Conservation (phyloP, 2,329 filamentous ascomycete genomes). For the Aspergillus eucalypticola region DNA sequence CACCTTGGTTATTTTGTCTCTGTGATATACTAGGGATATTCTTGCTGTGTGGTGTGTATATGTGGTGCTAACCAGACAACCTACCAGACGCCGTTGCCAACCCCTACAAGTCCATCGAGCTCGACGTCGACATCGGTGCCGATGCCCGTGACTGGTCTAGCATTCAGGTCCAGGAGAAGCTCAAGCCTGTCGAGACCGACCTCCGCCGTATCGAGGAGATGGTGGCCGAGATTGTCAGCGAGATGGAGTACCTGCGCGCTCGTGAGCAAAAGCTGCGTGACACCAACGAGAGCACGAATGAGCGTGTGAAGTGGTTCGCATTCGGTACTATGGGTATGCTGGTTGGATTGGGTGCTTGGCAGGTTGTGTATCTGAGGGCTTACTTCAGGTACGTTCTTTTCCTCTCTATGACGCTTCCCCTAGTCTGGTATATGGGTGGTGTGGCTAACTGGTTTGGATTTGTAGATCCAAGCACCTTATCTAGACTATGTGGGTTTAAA, state of each 20-base stretch:
- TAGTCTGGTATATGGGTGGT: neutral
- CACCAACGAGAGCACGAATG: conserved; percentile 99
- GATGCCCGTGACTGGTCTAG: conserved; percentile 98
- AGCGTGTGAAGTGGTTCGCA: conserved; percentile 97
- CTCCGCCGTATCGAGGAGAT: conserved; percentile 90
- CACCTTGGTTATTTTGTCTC: neutral
- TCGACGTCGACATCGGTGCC: conserved; percentile 94
- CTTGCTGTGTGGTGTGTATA: neutral
- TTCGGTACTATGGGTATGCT: conserved; percentile 90
- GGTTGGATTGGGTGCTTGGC: conserved; percentile 87
- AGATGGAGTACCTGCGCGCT: conserved; percentile 92
- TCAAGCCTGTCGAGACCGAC: conserved; percentile 95
- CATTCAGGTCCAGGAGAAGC: conserved; percentile 94
- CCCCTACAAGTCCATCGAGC: conserved; percentile 73
- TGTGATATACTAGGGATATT: neutral
- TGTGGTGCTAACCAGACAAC: conserved; percentile 5
- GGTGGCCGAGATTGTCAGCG: conserved; percentile 79
- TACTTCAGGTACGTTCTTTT: conserved; percentile 74
- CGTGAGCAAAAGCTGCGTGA: conserved; percentile 95
- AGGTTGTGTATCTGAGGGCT: conserved; percentile 94
- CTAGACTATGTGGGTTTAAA: conserved; percentile 37
- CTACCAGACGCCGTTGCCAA: conserved; percentile 42
- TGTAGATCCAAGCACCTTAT: conserved; percentile 69
- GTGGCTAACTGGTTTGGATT: conserved; percentile 4
- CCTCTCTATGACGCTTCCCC: neutral